phyloP scores from a whole-genome alignment of 148 eudicot genomes.

The Polygonum maritimum region DNA sequence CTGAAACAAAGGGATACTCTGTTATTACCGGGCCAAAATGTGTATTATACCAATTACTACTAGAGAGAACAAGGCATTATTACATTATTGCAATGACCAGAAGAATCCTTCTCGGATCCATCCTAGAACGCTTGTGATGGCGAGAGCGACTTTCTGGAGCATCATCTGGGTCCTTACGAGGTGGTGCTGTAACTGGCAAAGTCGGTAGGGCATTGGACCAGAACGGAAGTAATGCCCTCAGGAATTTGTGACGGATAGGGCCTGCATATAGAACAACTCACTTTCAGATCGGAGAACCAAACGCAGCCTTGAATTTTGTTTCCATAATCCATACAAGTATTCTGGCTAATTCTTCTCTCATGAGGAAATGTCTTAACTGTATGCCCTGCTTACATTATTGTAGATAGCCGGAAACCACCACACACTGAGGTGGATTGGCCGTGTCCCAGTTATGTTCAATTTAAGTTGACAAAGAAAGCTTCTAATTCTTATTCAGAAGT shows the following conservation, averaged over 20 bases:
- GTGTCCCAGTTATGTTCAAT: too few species aligned
- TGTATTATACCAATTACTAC: neutral
- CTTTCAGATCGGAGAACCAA: neutral
- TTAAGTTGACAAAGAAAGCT: too few species aligned
- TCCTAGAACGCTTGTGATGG: conserved; percentile 69
- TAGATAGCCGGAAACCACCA: too few species aligned
- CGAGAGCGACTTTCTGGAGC: conserved; percentile 54
- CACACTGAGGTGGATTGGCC: too few species aligned
- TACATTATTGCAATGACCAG: conserved; percentile 92
- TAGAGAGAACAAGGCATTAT: conserved; percentile 26
- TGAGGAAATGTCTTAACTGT: too few species aligned
- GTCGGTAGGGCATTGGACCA: conserved; percentile 94
- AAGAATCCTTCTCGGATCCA: conserved; percentile 97
- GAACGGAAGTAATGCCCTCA: conserved; percentile 75
- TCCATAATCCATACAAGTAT: too few species aligned
- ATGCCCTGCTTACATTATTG: too few species aligned
- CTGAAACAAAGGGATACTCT: conserved; percentile 29
- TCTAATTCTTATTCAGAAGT: too few species aligned
- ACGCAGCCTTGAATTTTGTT: too few species aligned
- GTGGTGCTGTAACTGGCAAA: conserved; percentile 86
- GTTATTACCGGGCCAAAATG: neutral
- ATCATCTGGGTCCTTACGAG: conserved; percentile 77
- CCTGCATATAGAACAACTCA: conserved; percentile 26
- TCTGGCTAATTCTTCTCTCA: too few species aligned
- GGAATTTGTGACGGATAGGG: conserved; percentile 70